These are phyloP conservation scores for Fusarium tupiense DNA, from an alignment of 2,329 filamentous ascomycete genomes.

Conservation along the genomic window DNA sequence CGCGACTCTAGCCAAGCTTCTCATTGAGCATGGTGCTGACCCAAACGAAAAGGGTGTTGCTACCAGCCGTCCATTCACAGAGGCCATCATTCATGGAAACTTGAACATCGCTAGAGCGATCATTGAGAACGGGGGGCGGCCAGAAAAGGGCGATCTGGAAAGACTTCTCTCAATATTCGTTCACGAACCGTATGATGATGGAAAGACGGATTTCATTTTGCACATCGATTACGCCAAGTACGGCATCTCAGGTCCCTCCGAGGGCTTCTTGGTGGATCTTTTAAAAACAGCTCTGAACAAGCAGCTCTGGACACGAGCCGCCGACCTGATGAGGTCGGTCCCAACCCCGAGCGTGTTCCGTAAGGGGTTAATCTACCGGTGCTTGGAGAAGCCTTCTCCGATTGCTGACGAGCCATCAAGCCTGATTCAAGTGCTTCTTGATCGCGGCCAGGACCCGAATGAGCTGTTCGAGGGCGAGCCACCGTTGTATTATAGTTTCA, in stretches of 20 bases:
- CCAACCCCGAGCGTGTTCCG: constrained; percentile 33
- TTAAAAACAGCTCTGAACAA: constrained; percentile 33
- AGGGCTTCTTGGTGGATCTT: constrained; percentile 34
- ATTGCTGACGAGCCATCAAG: constrained; percentile 39
- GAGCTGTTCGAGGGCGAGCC: constrained; percentile 40
- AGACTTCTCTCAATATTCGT: constrained; percentile 30
- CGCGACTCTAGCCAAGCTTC: constrained; percentile 38
- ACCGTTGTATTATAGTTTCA: constrained; percentile 42
- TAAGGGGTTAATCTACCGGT: constrained; percentile 37
- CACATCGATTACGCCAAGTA: constrained; percentile 38
- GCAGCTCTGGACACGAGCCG: constrained; percentile 41
- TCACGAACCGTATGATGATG: constrained; percentile 41
- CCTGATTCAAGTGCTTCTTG: constrained; percentile 39
- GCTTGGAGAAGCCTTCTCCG: constrained; percentile 34
- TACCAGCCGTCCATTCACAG: constrained; percentile 36
- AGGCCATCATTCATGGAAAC: constrained; percentile 38
- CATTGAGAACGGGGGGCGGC: constrained; percentile 39
- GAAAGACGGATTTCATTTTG: constrained; percentile 39
- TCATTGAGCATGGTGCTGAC: constrained; percentile 40
- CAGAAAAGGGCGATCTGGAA: constrained; percentile 38
- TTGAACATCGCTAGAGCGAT: constrained; percentile 35
- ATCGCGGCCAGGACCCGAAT: constrained; percentile 41
- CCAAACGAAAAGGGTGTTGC: constrained; percentile 41
- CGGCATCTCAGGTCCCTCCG: constrained; percentile 36
- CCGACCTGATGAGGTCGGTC: constrained; percentile 41